Percentiles rank a stretch among this genome's conserved stretches.
phyloP scores from a whole-genome alignment of 2,329 filamentous ascomycete species.

The Karstenula rhodostoma region DNA sequence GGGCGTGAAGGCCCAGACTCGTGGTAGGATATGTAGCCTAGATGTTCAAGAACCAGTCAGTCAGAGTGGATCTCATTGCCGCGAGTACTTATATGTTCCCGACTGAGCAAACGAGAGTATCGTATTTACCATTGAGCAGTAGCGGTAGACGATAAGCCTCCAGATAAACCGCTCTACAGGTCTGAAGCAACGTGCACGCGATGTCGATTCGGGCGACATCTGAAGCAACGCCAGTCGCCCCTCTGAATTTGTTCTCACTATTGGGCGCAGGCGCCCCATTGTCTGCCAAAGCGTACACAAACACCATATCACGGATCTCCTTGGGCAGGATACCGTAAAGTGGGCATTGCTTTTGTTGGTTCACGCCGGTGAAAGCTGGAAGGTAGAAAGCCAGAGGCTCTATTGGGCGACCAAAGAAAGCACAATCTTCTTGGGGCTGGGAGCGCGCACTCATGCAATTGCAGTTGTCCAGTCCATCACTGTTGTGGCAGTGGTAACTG shows the following conservation, averaged over 20 bases:
- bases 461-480: conserved; percentile 8
- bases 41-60: conserved; percentile 4
- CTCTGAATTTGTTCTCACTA: background rate
- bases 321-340: conserved; percentile 24
- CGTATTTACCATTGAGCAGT: conserved; percentile 19
- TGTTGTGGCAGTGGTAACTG: conserved; percentile 1
- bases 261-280: conserved; percentile 17
- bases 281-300: conserved; percentile 20
- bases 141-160: conserved; percentile 30
- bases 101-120: background rate
- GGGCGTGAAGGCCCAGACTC: background rate
- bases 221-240: too few relatives aligned
- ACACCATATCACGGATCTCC: conserved; percentile 31
- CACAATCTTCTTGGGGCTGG: conserved; percentile 1
- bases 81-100: background rate
- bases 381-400: conserved; percentile 13
- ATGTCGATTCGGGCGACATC: conserved; percentile 13
- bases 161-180: conserved; percentile 32
- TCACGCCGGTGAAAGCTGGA: conserved; percentile 2
- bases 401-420: conserved; percentile 8
- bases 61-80: background rate
- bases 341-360: conserved; percentile 20
- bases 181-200: conserved; percentile 22
- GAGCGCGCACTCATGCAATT: conserved; percentile 1
- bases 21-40: background rate